A percentile compares a stretch with the other conserved stretches of the same genome.
Conservation (phyloP, 2,329 filamentous ascomycete species). For the Apiospora phragmitis region DNA sequence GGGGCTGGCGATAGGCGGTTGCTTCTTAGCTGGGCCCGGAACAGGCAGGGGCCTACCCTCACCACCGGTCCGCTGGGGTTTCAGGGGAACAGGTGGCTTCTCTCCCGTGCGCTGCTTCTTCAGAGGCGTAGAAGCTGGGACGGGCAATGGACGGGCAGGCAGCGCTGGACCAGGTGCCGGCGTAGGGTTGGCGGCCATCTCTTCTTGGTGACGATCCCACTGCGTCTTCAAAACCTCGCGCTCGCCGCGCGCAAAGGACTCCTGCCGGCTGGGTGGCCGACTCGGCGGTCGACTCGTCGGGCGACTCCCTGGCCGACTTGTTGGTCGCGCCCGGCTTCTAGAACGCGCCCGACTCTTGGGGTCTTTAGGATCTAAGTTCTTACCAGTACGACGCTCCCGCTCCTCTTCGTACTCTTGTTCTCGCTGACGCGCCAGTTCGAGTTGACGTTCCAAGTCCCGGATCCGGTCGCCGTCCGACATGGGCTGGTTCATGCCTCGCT, state of each 20-base stretch:
- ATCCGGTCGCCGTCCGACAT: conserved; percentile 65
- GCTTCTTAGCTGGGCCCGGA: conserved; percentile 44
- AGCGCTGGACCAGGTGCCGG: conserved; percentile 24
- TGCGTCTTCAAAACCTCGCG: conserved; percentile 62
- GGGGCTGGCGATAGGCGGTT: conserved; percentile 26
- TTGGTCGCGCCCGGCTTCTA: conserved; percentile 42
- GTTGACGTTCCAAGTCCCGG: conserved; percentile 75
- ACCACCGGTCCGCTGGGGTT: conserved; percentile 34
- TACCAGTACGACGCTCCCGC: conserved; percentile 47
- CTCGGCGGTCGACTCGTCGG: conserved; percentile 40
- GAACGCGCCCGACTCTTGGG: conserved; percentile 41
- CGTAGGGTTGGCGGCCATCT: conserved; percentile 22
- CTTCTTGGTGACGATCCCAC: conserved; percentile 44
- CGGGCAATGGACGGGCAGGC: conserved; percentile 41
- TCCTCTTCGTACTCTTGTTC: conserved; percentile 63
- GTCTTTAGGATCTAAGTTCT: conserved; percentile 18
- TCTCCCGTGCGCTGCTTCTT: conserved; percentile 31
- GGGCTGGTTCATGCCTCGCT: conserved; percentile 51
- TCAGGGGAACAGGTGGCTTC: conserved; percentile 1
- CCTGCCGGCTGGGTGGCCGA: conserved; percentile 56
- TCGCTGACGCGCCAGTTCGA: conserved; percentile 62
- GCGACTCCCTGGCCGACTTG: conserved; percentile 41
- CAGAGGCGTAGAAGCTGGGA: conserved; percentile 25
- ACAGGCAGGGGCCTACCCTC: conserved; percentile 51
- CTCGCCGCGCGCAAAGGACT: conserved; percentile 67